These are phyloP conservation scores for Hyparrhenia diplandra DNA, from an alignment of 176 grass and related monocot species.

Conservation along the genomic window DNA sequence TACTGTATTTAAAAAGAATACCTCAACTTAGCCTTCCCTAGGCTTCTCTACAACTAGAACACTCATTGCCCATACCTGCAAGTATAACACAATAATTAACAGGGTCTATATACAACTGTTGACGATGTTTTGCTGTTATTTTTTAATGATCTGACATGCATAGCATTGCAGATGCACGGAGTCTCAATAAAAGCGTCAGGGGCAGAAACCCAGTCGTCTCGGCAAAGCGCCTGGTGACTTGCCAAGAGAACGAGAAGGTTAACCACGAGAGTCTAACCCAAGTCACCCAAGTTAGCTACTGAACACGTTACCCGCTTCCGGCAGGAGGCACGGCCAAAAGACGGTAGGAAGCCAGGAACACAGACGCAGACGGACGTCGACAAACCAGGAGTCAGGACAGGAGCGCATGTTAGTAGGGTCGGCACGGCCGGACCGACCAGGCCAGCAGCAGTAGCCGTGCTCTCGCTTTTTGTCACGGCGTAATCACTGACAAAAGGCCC, in stretches of 20 bases:
- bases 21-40: too few species aligned
- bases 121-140: too few species aligned
- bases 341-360: background rate
- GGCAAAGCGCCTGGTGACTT: conserved; percentile 4
- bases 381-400: conserved; percentile 9
- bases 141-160: background rate
- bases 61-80: too few species aligned
- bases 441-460: background rate
- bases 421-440: background rate
- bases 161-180: background rate
- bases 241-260: conserved; percentile 22
- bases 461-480: conserved; percentile 8
- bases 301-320: background rate
- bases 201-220: background rate
- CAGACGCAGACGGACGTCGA: conserved; percentile 7
- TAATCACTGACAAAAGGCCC: background rate
- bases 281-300: background rate
- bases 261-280: background rate
- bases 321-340: background rate
- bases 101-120: background rate
- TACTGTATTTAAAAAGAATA: too few species aligned
- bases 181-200: conserved; percentile 18
- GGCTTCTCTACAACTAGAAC: too few species aligned
- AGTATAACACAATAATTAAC: background rate
- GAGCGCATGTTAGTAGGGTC: conserved; percentile 47